Base-by-base conservation (phyloP, 371 early-diverging fungal species). In the Apophysomyces trapeziformis region DNA sequence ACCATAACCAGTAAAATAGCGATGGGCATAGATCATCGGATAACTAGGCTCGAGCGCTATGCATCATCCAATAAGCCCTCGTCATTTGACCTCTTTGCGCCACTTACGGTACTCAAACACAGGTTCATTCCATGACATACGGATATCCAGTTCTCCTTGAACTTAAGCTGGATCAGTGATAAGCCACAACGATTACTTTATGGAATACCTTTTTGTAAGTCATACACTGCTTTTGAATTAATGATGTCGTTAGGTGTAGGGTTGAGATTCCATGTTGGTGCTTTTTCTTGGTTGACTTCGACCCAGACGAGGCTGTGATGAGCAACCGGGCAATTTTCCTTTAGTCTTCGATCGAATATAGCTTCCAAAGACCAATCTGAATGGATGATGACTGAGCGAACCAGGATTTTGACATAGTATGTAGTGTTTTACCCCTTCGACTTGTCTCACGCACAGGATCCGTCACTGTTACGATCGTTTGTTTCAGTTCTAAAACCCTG, bases 1-100 rank as follows among this genome's bases (percentile, higher is more conserved):
- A 9, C 95, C 96, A 69, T 87, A 85, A 0, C 91, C 96, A 5
- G 92, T 90, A 60, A 93, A 85, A 67, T 89, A 89, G 8, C 95
- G 84, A 61, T 93, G 89, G 0, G 90, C 88, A 43, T 78, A 74
- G 37, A 94, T 64, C n/a, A 82, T 75, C 3, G 92, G 85, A 13
- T 77, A 69, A 26, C 63, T 60, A 13, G 74, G 64, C 21, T 70
- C 66, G 47, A 74, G 47, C n/a, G 78, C 80, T 79, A 66, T 21
- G 60, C 32, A 35, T 60, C 21, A 61, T 9, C n/a, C 21, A 50
- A n/a, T 50, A 4, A 7, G 11, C 32, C 21, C 9, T 5, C 11
- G 21, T 50, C 50, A 50, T 11, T 18, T n/a, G n/a, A 41, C 18
- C 38, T 26, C 32, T n/a, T 45, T 36, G 13, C 14, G 32, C 7